These are phyloP conservation scores for Aegilops sharonensis DNA, from an alignment of 176 grass and related monocot genomes.

Conservation along the genomic window DNA sequence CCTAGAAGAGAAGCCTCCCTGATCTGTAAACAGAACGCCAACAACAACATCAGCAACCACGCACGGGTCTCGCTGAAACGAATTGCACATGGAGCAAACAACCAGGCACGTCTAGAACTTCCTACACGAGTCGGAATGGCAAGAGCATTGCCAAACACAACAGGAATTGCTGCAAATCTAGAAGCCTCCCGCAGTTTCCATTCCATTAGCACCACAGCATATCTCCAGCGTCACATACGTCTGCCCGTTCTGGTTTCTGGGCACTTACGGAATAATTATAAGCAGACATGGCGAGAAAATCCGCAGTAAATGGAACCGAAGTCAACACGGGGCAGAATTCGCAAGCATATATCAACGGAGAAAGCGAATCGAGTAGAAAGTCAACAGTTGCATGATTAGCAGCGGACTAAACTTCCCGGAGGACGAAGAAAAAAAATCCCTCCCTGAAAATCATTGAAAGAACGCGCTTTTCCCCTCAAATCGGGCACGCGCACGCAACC, in stretches of 20 bases:
- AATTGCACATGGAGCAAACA: neutral
- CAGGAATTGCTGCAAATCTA: neutral
- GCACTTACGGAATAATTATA: neutral
- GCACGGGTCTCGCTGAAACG: neutral
- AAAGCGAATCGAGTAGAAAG: neutral
- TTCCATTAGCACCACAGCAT: neutral
- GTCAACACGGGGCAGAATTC: constrained; percentile 13
- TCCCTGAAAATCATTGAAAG: neutral
- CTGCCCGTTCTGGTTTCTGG: neutral
- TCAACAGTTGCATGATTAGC: constrained; percentile 14
- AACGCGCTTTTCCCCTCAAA: neutral
- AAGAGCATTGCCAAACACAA: neutral
- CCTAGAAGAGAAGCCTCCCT: neutral
- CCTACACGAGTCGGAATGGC: neutral
- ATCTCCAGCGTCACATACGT: neutral
- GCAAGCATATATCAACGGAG: neutral
- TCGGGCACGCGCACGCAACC: neutral
- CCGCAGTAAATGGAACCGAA: neutral
- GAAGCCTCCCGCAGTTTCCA: neutral
- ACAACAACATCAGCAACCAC: neutral
- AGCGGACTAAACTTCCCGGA: neutral
- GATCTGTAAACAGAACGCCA: constrained; percentile 34
- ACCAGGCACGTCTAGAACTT: neutral
- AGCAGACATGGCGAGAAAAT: neutral
- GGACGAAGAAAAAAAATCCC: neutral